Evolutionary conservation across 1,139 yeast species (phyloP), one percentile per base, ranked within the genome.

Genomic region (Saccharomyces hybrid): DNA sequence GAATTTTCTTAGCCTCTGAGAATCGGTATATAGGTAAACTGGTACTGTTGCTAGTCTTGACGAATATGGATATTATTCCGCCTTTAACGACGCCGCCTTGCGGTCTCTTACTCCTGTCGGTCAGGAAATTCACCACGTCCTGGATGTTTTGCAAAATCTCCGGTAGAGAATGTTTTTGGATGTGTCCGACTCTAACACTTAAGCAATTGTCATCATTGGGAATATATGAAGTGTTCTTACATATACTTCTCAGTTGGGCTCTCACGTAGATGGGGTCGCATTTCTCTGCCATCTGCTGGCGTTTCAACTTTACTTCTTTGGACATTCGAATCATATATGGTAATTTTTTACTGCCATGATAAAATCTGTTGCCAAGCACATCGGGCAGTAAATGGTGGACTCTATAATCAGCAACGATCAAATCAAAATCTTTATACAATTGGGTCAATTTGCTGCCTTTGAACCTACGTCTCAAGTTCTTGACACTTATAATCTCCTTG

Each of bases 291-390:
- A 59, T 61, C 50, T 60, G 60, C 49, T 59, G 56, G 26, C 63
- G 60, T 50, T 64, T 65, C 31, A 75, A 75, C 0, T 77, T 73
- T 32, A 73, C 70, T 7, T 82, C 81, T 58, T 70, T 76, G 0
- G 86, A 82, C 82, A 86, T 78, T 65, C 84, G 87, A 2, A 86
- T 66, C 76, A 83, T 78, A 62, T 75, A 79, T 4, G 93, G 93
- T 5, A 83, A 72, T 61, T 82, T 23, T 55, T 73, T 76, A 57
- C 80, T 81, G 57, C 81, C 82, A 62, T 79, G 79, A 59, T 75
- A 84, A 60, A 83, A 83, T 48, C 77, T 78, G 6, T 78, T 74
- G 0, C 86, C 86, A 48, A 86, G 69, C 0, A 83, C 69, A 5
- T 72, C 72, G 0, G 86, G 86, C 42, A 86, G 70, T 31, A 81